phyloP scores from a whole-genome alignment of 768 basidiomycete genomes.

The Hypholoma sublateritium region DNA sequence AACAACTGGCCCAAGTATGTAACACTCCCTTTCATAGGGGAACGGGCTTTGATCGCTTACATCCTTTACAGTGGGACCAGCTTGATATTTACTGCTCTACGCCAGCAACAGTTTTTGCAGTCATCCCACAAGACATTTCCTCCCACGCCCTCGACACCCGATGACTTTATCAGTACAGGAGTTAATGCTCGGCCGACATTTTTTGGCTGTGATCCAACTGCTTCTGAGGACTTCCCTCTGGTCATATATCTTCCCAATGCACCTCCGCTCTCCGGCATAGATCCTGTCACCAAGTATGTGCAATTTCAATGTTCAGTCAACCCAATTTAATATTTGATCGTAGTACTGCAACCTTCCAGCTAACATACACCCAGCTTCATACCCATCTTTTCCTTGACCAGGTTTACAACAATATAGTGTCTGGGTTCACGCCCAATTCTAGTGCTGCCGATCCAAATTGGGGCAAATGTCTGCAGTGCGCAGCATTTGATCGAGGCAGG shows the following conservation, averaged over 20 bases:
- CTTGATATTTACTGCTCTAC: constrained; percentile 41
- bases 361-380: constrained; percentile 58
- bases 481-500: constrained; percentile 54
- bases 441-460: constrained; percentile 62
- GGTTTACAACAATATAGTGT: constrained; percentile 51
- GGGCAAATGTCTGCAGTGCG: constrained; percentile 69
- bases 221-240: constrained; percentile 59
- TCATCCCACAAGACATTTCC: constrained; percentile 62
- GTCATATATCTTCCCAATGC: constrained; percentile 78
- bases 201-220: constrained; percentile 71
- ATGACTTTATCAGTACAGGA: constrained; percentile 56
- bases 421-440: constrained; percentile 61
- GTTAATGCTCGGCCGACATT: constrained; percentile 72
- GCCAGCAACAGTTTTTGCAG: constrained; percentile 42
- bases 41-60: background rate
- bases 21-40: background rate
- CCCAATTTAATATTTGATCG: background rate
- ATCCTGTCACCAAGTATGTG: constrained; percentile 65
- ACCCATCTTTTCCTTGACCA: constrained; percentile 61
- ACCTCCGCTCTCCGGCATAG: constrained; percentile 61
- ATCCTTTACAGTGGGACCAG: constrained; percentile 48
- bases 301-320: background rate
- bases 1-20: constrained; percentile 70
- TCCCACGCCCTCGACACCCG: constrained; percentile 52
- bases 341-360: constrained; percentile 59